Evolutionary conservation across 1,139 yeast genomes (phyloP).

Genomic region (Candida labiduridarum): DNA sequence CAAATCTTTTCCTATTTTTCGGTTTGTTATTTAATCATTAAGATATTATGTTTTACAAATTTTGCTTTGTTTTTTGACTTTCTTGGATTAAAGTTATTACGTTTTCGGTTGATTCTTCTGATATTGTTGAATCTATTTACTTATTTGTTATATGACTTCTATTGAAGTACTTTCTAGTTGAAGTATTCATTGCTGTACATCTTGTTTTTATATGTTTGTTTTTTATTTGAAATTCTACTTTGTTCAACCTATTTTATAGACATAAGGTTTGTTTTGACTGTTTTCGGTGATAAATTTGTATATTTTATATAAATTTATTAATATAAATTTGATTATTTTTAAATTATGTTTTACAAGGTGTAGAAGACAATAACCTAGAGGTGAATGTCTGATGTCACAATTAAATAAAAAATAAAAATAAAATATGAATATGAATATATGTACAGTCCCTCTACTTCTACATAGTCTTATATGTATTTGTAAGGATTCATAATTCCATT

Average conservation of each 20-base stretch:
- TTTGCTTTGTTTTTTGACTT: background rate
- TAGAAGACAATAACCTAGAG: no score
- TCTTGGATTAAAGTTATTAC: background rate
- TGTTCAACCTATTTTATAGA: background rate
- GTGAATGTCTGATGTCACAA: no score
- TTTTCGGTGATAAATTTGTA: background rate
- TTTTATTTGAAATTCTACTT: background rate
- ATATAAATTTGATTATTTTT: background rate
- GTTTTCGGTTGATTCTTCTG: background rate
- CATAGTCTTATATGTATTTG: conserved; percentile 58
- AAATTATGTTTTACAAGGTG: no score
- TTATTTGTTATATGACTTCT: no score
- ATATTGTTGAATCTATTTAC: background rate
- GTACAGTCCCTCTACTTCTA: background rate
- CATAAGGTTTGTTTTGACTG: background rate
- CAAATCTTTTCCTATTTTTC: background rate
- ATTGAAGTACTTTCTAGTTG: no score
- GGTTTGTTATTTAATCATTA: background rate
- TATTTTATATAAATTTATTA: background rate
- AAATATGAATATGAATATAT: background rate
- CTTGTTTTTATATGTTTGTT: background rate
- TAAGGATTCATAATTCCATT: conserved; percentile 90
- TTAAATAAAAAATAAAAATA: no score
- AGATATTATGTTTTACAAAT: background rate
- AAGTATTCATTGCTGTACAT: no score